These are phyloP conservation scores for Pseudonectria buxi DNA, from an alignment of 2,329 filamentous ascomycete species.

Conservation along the genomic window DNA sequence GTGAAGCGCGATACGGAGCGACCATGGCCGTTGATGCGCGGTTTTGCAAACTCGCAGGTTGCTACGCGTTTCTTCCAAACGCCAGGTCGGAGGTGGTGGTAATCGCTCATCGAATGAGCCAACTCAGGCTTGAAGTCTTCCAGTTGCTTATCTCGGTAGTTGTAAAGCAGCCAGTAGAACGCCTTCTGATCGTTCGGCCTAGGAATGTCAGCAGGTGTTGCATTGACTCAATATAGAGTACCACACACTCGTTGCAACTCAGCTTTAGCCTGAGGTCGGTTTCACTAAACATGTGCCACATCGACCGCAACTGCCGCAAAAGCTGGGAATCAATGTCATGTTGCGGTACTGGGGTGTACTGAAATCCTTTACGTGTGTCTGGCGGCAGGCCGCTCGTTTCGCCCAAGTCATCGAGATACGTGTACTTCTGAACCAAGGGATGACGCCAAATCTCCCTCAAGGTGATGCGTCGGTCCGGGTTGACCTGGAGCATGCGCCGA, in stretches of 20 bases:
- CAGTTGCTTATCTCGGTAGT: constrained; percentile 75
- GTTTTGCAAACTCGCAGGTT: constrained; percentile 51
- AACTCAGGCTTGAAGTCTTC: constrained; percentile 81
- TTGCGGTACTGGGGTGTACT: constrained; percentile 49
- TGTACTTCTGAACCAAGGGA: constrained; percentile 78
- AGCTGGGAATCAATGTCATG: constrained; percentile 75
- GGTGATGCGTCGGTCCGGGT: constrained; percentile 71
- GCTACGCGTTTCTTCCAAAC: constrained; percentile 55
- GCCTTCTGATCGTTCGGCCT: constrained; percentile 86
- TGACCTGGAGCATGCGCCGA: constrained; percentile 66
- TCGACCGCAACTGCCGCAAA: constrained; percentile 74
- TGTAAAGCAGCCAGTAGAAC: constrained; percentile 80
- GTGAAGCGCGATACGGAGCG: constrained; percentile 56
- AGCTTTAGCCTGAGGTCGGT: constrained; percentile 64
- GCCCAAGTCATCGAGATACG: constrained; percentile 63
- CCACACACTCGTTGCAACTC: constrained; percentile 53
- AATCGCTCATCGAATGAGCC: constrained; percentile 83
- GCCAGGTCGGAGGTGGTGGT: constrained; percentile 66
- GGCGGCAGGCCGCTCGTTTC: constrained; percentile 46
- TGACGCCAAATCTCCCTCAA: constrained; percentile 82
- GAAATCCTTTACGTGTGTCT: constrained; percentile 54
- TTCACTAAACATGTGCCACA: constrained; percentile 84
- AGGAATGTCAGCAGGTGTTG: constrained; percentile 15
- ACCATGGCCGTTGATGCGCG: constrained; percentile 39
- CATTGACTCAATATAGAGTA: background rate